Evolutionary conservation across 1,284 basidiomycete species (phyloP).

Genomic region (Moesziomyces sp.): DNA sequence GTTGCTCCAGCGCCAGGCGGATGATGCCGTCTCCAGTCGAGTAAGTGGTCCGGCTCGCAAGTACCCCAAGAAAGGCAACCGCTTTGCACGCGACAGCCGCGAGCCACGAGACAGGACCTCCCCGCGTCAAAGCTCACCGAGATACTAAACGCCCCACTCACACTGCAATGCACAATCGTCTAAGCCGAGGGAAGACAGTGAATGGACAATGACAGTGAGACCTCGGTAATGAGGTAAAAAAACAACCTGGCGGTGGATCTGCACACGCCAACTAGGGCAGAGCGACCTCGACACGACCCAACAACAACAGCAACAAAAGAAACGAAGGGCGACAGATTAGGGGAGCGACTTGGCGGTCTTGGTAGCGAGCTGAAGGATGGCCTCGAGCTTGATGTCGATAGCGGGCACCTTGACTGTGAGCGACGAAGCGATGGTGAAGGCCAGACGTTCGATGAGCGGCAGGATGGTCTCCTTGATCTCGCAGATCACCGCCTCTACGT

Average conservation of each 20-base stretch:
- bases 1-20: conserved; percentile 1
- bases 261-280: background rate
- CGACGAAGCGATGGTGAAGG: background rate
- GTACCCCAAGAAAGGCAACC: background rate
- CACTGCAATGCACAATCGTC: background rate
- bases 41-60: background rate
- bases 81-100: background rate
- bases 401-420: conserved; percentile 4
- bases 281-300: background rate
- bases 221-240: background rate
- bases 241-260: background rate
- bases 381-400: conserved; percentile 2
- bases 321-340: conserved; percentile 2
- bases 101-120: background rate
- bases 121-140: too few relatives aligned
- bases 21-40: background rate
- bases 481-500: conserved; percentile 1
- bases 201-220: background rate
- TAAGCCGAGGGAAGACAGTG: background rate
- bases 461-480: conserved; percentile 9
- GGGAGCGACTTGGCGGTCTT: conserved; percentile 11
- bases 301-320: background rate
- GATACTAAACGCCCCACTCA: background rate
- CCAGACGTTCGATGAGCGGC: conserved; percentile 10
- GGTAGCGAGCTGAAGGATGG: conserved; percentile 3